Percentiles rank a stretch among this genome's conserved stretches.
phyloP scores from a whole-genome alignment of 148 eudicot species.

The Tetragonia tetragonoides region DNA sequence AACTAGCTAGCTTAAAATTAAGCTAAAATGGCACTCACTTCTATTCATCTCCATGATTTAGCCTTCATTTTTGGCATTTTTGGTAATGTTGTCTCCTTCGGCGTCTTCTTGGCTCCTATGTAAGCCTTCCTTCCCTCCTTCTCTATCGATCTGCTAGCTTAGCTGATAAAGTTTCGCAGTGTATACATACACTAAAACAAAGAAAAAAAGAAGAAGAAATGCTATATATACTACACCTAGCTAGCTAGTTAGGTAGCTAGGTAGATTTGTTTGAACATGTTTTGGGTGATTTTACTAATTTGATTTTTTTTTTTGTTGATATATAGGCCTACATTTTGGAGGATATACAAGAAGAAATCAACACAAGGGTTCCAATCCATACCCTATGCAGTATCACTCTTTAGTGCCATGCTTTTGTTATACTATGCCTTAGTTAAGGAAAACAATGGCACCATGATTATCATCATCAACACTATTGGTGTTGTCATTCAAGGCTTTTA shows the following conservation, averaged over 20 bases:
- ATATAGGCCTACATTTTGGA: constrained; percentile 72
- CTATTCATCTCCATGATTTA: constrained; percentile 26
- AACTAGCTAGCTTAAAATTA: background rate
- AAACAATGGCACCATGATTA: constrained; percentile 40
- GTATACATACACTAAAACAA: background rate
- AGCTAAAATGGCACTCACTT: constrained; percentile 37
- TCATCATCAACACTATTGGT: constrained; percentile 66
- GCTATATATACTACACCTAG: too few species aligned
- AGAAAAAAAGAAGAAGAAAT: background rate
- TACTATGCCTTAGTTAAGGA: constrained; percentile 66
- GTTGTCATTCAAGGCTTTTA: constrained; percentile 46
- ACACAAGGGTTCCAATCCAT: constrained; percentile 76
- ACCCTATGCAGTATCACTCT: constrained; percentile 71
- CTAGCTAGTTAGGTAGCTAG: background rate
- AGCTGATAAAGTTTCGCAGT: background rate
- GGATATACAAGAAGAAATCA: constrained; percentile 70
- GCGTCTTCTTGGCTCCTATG: constrained; percentile 74
- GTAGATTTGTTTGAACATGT: background rate
- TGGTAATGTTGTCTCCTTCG: constrained; percentile 64
- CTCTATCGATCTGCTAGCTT: background rate
- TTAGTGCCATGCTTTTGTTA: constrained; percentile 66
- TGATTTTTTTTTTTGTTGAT: too few species aligned
- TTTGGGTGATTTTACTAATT: background rate
- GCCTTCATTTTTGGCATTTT: constrained; percentile 54
- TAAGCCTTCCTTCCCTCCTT: constrained; percentile 29